phyloP scores from a whole-genome alignment of 108 stramenopile genomes.

The Nannochloropsis salina region DNA sequence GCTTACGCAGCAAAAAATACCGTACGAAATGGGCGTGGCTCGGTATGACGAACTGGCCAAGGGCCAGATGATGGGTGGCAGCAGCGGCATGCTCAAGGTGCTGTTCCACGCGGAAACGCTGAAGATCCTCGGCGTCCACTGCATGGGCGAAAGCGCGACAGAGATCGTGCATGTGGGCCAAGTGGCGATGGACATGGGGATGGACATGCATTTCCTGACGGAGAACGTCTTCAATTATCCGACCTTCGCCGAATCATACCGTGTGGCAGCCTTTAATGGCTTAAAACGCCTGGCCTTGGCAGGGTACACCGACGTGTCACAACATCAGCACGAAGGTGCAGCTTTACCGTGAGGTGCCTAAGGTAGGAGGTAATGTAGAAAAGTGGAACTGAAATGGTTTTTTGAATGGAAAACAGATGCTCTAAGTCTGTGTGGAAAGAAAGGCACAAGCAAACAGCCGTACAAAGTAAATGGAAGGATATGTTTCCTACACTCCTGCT shows the following conservation, averaged over 20 bases:
- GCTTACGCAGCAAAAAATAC: not conserved
- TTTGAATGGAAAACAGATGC: too few relatives aligned
- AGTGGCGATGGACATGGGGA: constrained; percentile 9
- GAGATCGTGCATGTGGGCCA: constrained; percentile 18
- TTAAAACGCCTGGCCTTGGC: constrained; percentile 11
- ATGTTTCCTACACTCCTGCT: too few relatives aligned
- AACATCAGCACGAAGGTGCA: not conserved
- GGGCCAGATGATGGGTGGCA: constrained; percentile 21
- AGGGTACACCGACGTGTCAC: not conserved
- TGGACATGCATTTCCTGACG: not conserved
- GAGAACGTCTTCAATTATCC: constrained; percentile 17
- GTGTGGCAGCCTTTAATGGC: not conserved
- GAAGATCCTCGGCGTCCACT: constrained; percentile 1
- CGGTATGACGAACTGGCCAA: not conserved
- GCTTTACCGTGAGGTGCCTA: not conserved
- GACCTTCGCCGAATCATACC: constrained; percentile 20
- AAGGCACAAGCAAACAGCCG: too few relatives aligned
- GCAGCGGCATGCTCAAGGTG: not conserved
- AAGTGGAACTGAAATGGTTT: too few relatives aligned
- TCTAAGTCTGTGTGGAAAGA: too few relatives aligned
- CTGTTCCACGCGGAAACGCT: constrained; percentile 26
- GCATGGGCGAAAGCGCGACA: not conserved
- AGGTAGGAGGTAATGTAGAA: too few relatives aligned
- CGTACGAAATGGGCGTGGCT: constrained; percentile 6
- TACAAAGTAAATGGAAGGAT: too few relatives aligned